A percentile compares a stretch with the other conserved stretches of the same genome.
Evolutionary conservation across 1,284 basidiomycete genomes (phyloP).

Genomic region (Leccinum variabile): DNA sequence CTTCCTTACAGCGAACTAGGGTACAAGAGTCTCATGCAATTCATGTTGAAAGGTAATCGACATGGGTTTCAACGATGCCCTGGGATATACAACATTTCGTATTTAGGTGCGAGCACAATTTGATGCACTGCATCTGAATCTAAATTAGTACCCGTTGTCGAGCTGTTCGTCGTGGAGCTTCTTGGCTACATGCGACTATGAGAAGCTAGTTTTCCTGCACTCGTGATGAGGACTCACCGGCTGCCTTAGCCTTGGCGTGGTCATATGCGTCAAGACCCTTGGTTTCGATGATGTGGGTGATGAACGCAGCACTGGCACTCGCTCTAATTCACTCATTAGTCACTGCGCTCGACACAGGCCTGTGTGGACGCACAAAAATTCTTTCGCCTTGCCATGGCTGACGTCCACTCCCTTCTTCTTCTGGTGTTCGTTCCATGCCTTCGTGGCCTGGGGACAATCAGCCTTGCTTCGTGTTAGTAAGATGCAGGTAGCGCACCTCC

Average conservation of each 20-base stretch:
- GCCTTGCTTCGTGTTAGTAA: background rate
- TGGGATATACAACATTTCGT: conserved; percentile 6
- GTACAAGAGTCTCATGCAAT: background rate
- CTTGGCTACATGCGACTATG: conserved; percentile 12
- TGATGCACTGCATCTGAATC: background rate
- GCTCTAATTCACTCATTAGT: conserved; percentile 20
- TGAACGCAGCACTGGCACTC: conserved; percentile 42
- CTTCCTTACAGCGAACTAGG: background rate
- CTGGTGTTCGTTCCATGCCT: conserved; percentile 27
- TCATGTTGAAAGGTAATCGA: background rate
- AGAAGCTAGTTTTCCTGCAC: background rate
- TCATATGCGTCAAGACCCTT: conserved; percentile 50
- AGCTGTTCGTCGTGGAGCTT: background rate
- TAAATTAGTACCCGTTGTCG: background rate
- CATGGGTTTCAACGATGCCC: background rate
- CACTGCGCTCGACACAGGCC: too few species aligned
- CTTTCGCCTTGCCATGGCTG: conserved; percentile 23
- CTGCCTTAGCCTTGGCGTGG: conserved; percentile 38
- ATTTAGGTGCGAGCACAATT: conserved; percentile 1
- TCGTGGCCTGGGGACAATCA: conserved; percentile 27
- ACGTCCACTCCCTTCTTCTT: conserved; percentile 17
- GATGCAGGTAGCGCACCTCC: conserved; percentile 14
- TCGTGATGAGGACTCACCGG: conserved; percentile 6
- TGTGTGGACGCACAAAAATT: conserved; percentile 24
- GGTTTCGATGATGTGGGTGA: conserved; percentile 49